Percentiles rank a stretch among this genome's conserved stretches.
phyloP scores from a whole-genome alignment of 208 protist species.

The Jaenimonas drosophilae region DNA sequence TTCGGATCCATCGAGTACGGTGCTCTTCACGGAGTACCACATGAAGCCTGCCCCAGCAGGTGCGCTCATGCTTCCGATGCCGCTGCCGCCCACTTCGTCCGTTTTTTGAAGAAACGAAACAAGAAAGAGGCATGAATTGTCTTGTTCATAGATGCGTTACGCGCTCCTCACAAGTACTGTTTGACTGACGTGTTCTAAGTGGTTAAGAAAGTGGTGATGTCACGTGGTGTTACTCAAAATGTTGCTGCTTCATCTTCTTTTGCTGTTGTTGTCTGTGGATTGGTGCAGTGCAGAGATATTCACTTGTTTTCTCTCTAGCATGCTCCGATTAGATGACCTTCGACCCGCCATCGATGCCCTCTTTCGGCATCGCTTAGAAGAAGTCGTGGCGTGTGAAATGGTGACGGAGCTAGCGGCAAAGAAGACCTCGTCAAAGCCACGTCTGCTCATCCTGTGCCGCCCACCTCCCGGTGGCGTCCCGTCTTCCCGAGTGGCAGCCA shows the following conservation, averaged over 20 bases:
- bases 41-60: constrained; percentile 12
- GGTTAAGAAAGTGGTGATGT: too few relatives aligned
- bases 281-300: too few relatives aligned
- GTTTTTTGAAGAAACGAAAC: constrained; percentile 51
- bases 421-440: constrained; percentile 25
- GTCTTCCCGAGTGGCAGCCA: constrained; percentile 1
- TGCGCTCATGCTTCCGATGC: constrained; percentile 52
- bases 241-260: too few relatives aligned
- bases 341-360: constrained; percentile 40
- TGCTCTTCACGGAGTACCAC: constrained; percentile 48
- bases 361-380: constrained; percentile 66
- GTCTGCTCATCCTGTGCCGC: constrained; percentile 45
- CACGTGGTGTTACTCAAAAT: too few relatives aligned
- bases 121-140: too few relatives aligned
- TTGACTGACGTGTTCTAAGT: too few relatives aligned
- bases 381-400: constrained; percentile 60
- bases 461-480: constrained; percentile 18
- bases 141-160: too few relatives aligned
- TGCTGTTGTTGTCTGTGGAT: too few relatives aligned
- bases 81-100: constrained; percentile 56
- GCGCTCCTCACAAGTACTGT: too few relatives aligned
- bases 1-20: constrained; percentile 7
- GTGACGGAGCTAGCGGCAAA: constrained; percentile 52
- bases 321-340: too few relatives aligned
- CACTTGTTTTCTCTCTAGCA: too few relatives aligned